phyloP scores from a whole-genome alignment of 1,284 basidiomycete genomes.

The Cryptococcus sp. region DNA sequence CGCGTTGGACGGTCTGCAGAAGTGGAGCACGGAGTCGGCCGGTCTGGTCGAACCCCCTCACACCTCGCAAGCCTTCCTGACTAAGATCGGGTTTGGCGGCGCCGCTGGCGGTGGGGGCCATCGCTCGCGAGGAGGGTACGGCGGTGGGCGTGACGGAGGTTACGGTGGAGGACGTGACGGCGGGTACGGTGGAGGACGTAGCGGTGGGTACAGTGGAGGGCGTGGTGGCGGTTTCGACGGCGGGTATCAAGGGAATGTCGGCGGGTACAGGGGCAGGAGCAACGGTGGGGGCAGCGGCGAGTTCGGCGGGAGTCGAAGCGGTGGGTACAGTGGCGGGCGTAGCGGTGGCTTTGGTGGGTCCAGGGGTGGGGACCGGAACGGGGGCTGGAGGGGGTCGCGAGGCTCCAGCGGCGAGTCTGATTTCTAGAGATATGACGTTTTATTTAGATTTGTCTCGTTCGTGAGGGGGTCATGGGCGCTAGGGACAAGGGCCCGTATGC shows the following conservation, averaged over 20 bases:
- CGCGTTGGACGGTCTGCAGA: constrained; percentile 62
- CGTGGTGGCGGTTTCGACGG: neutral
- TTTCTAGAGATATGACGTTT: too few species aligned
- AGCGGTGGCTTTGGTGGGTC: constrained; percentile 11
- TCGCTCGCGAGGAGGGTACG: constrained; percentile 5
- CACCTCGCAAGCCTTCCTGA: constrained; percentile 55
- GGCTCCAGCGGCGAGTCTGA: too few species aligned
- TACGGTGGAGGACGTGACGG: constrained; percentile 2
- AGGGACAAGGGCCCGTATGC: neutral
- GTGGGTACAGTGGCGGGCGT: constrained; percentile 5
- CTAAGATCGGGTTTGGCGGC: constrained; percentile 44
- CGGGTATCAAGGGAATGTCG: constrained; percentile 2
- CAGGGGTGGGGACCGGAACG: constrained; percentile 1
- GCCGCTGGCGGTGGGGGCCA: neutral
- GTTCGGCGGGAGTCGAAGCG: constrained; percentile 1
- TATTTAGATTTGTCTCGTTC: too few species aligned
- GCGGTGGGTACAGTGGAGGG: neutral
- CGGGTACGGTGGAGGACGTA: neutral
- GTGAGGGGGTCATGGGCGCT: too few species aligned
- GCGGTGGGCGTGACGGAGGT: constrained; percentile 9
- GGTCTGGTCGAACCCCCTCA: constrained; percentile 57
- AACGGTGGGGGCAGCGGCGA: constrained; percentile 5
- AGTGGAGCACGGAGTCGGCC: constrained; percentile 61
- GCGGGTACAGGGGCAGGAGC: constrained; percentile 21
- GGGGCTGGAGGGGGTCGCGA: too few species aligned